These are phyloP conservation scores for Rhodotorula kratochvilovae DNA, from an alignment of 768 basidiomycete genomes.

Conservation along the genomic window DNA sequence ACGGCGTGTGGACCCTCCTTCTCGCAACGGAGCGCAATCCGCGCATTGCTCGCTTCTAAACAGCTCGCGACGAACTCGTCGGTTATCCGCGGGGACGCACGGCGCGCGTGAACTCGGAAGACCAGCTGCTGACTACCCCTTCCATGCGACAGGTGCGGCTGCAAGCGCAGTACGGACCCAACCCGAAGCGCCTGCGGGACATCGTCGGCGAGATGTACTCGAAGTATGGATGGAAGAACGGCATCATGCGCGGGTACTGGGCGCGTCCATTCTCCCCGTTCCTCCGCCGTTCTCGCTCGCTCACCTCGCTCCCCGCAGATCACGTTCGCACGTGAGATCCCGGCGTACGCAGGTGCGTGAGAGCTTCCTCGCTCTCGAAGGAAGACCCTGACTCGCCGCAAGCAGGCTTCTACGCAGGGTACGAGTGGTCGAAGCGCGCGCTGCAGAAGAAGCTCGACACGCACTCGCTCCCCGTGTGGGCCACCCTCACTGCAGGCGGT, in stretches of 20 bases:
- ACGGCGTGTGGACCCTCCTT: too few species aligned
- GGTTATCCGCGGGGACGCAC: too few species aligned
- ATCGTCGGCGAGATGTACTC: constrained; percentile 78
- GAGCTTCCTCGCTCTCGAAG: constrained; percentile 42
- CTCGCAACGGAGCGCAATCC: too few species aligned
- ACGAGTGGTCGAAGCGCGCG: constrained; percentile 79
- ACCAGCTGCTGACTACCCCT: neutral
- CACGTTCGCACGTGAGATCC: constrained; percentile 87
- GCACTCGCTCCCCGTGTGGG: constrained; percentile 72
- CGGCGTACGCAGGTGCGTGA: constrained; percentile 80
- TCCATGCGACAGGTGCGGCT: constrained; percentile 4
- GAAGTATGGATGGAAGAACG: constrained; percentile 76
- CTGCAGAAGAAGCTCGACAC: constrained; percentile 53
- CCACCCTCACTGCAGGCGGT: constrained; percentile 66
- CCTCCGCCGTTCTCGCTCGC: too few species aligned
- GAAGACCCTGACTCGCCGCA: neutral
- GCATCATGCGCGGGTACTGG: constrained; percentile 97
- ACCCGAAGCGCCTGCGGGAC: constrained; percentile 69
- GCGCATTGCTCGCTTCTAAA: too few species aligned
- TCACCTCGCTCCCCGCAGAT: constrained; percentile 53
- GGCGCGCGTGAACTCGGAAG: too few species aligned
- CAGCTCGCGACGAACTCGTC: too few species aligned
- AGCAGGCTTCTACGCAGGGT: constrained; percentile 55
- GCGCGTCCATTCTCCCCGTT: constrained; percentile 50
- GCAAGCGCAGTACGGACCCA: constrained; percentile 64